A percentile compares a stretch with the other conserved stretches of the same genome.
Evolutionary conservation across 2,329 filamentous ascomycete genomes (phyloP).

Genomic region (Hypoxylon sp.): DNA sequence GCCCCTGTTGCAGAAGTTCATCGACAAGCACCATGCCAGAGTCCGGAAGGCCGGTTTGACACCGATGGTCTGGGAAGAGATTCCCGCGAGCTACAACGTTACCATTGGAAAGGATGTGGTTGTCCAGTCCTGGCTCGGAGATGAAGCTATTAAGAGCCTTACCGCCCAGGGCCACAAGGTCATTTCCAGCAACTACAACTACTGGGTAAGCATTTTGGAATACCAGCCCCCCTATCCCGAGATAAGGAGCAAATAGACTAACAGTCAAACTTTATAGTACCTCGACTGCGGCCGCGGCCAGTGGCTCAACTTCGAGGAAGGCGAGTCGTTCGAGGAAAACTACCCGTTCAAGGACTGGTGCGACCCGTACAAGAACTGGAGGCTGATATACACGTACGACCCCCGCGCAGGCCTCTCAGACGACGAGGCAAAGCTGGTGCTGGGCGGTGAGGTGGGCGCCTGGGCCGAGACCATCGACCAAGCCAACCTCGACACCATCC

Average conservation of each 20-base stretch:
- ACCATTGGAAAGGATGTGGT: constrained; percentile 79
- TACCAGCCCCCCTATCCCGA: background rate
- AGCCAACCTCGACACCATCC: constrained; percentile 79
- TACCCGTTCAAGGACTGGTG: constrained; percentile 89
- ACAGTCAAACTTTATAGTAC: constrained; percentile 65
- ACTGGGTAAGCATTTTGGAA: constrained; percentile 70
- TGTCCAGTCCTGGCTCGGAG: constrained; percentile 83
- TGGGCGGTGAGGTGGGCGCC: constrained; percentile 86
- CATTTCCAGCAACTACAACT: constrained; percentile 82
- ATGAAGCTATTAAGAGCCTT: constrained; percentile 71
- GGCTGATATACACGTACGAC: constrained; percentile 84
- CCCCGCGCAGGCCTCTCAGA: constrained; percentile 75
- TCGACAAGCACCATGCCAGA: constrained; percentile 77
- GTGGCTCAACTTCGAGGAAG: constrained; percentile 80
- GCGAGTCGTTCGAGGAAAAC: constrained; percentile 64
- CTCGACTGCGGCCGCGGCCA: constrained; percentile 87
- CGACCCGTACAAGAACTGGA: constrained; percentile 84
- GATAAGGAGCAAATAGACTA: background rate
- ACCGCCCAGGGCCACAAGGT: constrained; percentile 77
- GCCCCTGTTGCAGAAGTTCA: constrained; percentile 83
- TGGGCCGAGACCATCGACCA: constrained; percentile 87
- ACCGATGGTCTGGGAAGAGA: constrained; percentile 91
- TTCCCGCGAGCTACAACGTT: constrained; percentile 83
- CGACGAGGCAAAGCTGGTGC: constrained; percentile 74
- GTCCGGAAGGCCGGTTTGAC: constrained; percentile 75